Evolutionary conservation across 192 early-diverging fungal genomes (phyloP).

Genomic region (Backusella parvicylindrica): DNA sequence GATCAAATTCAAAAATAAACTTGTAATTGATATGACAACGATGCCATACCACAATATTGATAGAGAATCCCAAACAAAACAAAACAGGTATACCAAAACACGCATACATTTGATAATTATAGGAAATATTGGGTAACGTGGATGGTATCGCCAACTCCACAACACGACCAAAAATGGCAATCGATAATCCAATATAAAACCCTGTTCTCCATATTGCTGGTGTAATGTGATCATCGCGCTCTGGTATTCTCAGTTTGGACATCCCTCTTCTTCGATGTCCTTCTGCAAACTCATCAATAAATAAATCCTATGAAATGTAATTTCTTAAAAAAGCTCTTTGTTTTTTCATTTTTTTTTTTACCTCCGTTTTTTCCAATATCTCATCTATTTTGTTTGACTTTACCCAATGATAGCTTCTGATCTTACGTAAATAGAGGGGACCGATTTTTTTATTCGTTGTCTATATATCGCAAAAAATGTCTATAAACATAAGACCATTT

Average conservation of each 20-base stretch:
- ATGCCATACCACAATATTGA: constrained; percentile 67
- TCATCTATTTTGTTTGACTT: constrained; percentile 12
- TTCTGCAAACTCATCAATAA: constrained; percentile 57
- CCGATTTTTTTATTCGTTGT: constrained; percentile 45
- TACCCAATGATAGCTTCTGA: constrained; percentile 56
- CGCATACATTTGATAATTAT: constrained; percentile 59
- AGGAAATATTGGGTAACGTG: constrained; percentile 23
- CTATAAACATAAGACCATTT: neutral
- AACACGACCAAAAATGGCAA: constrained; percentile 50
- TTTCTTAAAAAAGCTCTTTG: constrained; percentile 30
- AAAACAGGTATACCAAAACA: constrained; percentile 58
- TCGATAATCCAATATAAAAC: constrained; percentile 54
- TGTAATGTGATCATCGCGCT: constrained; percentile 14
- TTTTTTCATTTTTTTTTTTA: constrained; percentile 15
- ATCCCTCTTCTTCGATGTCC: constrained; percentile 64
- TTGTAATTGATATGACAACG: constrained; percentile 72
- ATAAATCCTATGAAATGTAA: constrained; percentile 43
- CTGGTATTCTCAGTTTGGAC: constrained; percentile 58
- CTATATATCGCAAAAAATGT: constrained; percentile 12
- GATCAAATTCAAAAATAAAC: constrained; percentile 70
- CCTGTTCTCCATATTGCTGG: constrained; percentile 50
- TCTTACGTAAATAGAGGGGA: constrained; percentile 35
- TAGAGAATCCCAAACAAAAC: constrained; percentile 57
- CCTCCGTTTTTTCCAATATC: constrained; percentile 25
- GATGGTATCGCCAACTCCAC: constrained; percentile 41